Evolutionary conservation across 331 rosid genomes (phyloP), one percentile per base, ranked within the genome.

Genomic region (Malus hybrid): DNA sequence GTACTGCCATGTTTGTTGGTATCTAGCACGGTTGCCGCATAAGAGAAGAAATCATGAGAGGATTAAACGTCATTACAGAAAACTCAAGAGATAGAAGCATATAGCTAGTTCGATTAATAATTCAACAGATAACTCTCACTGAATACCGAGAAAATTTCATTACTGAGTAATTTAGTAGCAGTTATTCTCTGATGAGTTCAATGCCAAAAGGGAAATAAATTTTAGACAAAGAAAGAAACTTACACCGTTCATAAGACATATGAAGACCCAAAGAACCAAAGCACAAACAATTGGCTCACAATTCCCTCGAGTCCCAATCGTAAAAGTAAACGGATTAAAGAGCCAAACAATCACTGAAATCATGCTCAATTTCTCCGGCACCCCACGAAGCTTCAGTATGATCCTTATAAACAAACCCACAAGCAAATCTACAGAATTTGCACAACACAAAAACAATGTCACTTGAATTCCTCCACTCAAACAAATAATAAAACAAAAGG

Each of bases 271-370:
- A 77, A 90, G 86, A 76, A 92, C 80, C 91, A 88, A 63, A 31
- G 96, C 97, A 87, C 97, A 94, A 70, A 90, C 99, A 86, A 92
- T 62, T 44, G 99, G 96, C 85, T 94, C 99, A 77, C 99, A 94
- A 86, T 94, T 94, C 55, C 97, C 99, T 24, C 99, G 88, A 46
- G 99, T 94, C 73, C 97, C 99, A 24, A 94, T 92, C 32, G 99
- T 94, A 83, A 94, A 92, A 18, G 97, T 94, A 71, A 94, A 92
- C 27, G 97, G 99, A 81, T 94, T 91, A 79, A 92, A 90, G 71
- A 94, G 92, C 97, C 97, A 94, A 24, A 78, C 77, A 72, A 87
- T 86, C 72, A 90, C 96, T 77, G 92, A 84, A 75, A 75, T 71
- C 83, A 76, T 83, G 79, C 86, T 79, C 7, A 85, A 73, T 14